Base-by-base conservation (phyloP, 208 protist genomes). In the Acanthamoeba divionensis region DNA sequence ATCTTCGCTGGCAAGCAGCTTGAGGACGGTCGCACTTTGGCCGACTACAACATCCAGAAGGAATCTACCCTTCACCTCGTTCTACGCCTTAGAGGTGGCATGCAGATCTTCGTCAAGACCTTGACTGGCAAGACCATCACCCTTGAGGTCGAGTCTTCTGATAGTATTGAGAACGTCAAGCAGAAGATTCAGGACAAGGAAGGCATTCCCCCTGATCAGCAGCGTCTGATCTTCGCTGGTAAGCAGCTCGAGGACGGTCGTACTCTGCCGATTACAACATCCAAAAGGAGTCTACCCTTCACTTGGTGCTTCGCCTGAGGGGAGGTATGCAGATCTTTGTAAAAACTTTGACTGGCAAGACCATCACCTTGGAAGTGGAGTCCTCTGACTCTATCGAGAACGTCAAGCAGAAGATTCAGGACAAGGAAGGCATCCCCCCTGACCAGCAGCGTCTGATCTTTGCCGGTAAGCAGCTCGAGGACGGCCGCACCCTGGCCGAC, bases 111-210 rank as follows among this genome's bases (percentile, higher is more conserved):
- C 29, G 91, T 93, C 4, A 93, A 91, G 73, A 93, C 91, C 12
- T 26, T 93, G 0, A 93, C 91, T 10, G 91, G 91, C 67, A 93
- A 93, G 29, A 93, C 91, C 18, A 82, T 92, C 33, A 89, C 90
- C n/a, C 15, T 88, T 24, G 57, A 88, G 94, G 98, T 99, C 10
- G 97, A 99, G 93, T 92, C 96, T 45, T 97, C 92, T 80, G 98
- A 99, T 94, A 98, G 97, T 57, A 98, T 99, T 91, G 96, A 98
- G 90, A 98, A 98, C 89, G 97, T 99, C 93, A 99, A 99, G 96
- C 94, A 96, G 29, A 99, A 99, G 97, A 99, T 99, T 91, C 98
- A 99, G 96, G 98, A 99, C 95, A 99, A 99, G 97, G 98, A 99
- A 95, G 97, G 97, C 77, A 98, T 98, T 92, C 96, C 97, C 21